A percentile compares a stretch with the other conserved stretches of the same genome.
Conservation (phyloP, 805 yeast genomes). For the Hanseniaspora thailandica region DNA sequence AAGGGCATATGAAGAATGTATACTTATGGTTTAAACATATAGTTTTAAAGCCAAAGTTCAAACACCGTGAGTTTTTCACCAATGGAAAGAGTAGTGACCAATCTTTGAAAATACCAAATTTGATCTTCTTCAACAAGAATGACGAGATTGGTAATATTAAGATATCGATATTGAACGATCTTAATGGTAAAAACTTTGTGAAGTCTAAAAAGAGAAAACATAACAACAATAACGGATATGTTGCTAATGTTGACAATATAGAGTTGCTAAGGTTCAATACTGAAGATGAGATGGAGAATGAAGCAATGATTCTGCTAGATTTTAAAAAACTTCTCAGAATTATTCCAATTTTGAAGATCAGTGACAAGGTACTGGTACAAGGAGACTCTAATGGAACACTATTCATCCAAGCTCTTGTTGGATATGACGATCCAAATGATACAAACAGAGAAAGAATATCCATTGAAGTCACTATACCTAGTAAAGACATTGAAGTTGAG, state of each 20-base stretch:
- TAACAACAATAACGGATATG: background rate
- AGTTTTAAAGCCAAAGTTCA: constrained; percentile 9
- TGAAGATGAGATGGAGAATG: background rate
- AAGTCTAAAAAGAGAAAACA: constrained; percentile 1
- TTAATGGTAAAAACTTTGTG: background rate
- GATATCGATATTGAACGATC: constrained; percentile 8
- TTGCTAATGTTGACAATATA: constrained; percentile 6
- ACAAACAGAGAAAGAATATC: constrained; percentile 10
- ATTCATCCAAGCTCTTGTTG: constrained; percentile 11
- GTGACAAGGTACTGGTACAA: constrained; percentile 11
- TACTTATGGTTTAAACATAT: constrained; percentile 13
- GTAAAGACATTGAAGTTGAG: constrained; percentile 12
- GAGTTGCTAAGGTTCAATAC: constrained; percentile 6
- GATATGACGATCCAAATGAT: background rate
- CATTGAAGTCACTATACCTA: constrained; percentile 13
- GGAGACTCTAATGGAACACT: constrained; percentile 8
- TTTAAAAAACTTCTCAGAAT: constrained; percentile 11
- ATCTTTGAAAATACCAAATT: constrained; percentile 6
- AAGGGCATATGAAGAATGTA: constrained; percentile 7
- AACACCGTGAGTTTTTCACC: constrained; percentile 12
- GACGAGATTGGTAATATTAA: constrained; percentile 14
- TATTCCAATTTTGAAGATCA: constrained; percentile 8
- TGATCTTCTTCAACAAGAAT: constrained; percentile 9
- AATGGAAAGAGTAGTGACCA: background rate
- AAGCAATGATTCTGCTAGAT: constrained; percentile 7